Evolutionary conservation across 441 rosid species (phyloP).

Genomic region (Cnidoscolus chayamansa): DNA sequence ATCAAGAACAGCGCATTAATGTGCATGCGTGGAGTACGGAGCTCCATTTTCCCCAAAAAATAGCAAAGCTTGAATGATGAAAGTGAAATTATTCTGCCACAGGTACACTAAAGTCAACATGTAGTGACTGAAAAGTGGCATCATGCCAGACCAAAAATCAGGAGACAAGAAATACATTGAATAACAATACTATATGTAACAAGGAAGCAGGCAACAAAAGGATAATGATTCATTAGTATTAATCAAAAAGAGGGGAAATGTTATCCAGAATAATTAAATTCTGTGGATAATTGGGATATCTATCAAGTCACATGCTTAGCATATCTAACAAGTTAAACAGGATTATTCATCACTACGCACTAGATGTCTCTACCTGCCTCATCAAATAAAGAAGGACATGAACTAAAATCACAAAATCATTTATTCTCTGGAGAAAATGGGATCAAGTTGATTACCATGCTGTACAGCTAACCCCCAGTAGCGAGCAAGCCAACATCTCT

Average conservation of each 20-base stretch:
- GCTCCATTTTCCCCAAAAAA: neutral
- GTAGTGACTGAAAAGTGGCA: neutral
- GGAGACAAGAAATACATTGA: neutral
- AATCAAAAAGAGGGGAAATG: neutral
- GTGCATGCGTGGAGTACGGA: neutral
- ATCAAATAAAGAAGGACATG: neutral
- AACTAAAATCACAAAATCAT: neutral
- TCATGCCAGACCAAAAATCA: neutral
- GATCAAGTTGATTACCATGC: conserved; percentile 55
- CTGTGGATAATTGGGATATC: neutral
- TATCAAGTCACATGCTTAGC: neutral
- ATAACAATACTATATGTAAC: neutral
- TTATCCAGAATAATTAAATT: neutral
- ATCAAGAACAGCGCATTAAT: neutral
- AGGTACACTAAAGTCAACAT: neutral
- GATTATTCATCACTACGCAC: neutral
- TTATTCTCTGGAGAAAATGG: conserved; percentile 14
- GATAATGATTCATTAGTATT: neutral
- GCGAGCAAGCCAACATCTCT: conserved; percentile 99
- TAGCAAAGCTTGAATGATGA: neutral
- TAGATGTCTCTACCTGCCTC: neutral
- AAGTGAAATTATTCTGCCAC: neutral
- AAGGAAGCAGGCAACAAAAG: neutral
- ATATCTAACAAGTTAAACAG: conserved; percentile 1
- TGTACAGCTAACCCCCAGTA: conserved; percentile 91